Percentiles rank a stretch among this genome's conserved stretches.
Evolutionary conservation across 2,329 filamentous ascomycete genomes (phyloP).

Genomic region (Scopulariopsis brevicaulis): DNA sequence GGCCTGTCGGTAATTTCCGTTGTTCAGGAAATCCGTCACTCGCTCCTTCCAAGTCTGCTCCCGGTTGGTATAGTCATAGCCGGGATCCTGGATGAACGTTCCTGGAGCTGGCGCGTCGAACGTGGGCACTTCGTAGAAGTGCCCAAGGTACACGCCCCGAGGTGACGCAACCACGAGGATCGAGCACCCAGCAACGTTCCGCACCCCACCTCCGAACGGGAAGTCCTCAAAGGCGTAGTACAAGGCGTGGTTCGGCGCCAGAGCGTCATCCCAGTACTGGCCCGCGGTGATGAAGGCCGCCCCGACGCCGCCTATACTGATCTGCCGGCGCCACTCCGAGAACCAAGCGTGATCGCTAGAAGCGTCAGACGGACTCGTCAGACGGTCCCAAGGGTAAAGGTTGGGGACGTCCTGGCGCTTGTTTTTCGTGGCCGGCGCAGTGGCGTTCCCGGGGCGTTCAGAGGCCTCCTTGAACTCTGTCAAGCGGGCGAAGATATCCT

Average conservation of each 20-base stretch:
- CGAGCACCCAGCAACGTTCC: constrained; percentile 1
- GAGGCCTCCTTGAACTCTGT: neutral
- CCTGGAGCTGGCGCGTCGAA: neutral
- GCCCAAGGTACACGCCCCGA: neutral
- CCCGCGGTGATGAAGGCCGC: neutral
- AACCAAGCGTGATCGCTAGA: neutral
- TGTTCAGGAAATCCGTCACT: constrained; percentile 2
- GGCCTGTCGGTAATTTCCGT: neutral
- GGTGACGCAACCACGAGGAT: neutral
- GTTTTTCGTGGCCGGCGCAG: neutral
- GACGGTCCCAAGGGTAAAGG: neutral
- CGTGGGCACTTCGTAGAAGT: constrained; percentile 2
- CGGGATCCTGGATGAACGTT: neutral
- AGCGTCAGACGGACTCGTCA: neutral
- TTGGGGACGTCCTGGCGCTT: neutral
- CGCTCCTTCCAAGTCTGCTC: neutral
- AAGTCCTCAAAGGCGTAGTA: neutral
- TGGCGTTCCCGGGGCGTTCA: neutral
- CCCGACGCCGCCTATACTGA: neutral
- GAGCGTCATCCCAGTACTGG: neutral
- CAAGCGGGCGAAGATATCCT: neutral
- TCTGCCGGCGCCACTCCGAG: neutral
- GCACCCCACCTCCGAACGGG: neutral
- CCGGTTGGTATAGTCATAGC: neutral
- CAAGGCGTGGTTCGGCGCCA: neutral